Conservation (phyloP, 169 alveolate genomes). For the Neospora caninum region DNA sequence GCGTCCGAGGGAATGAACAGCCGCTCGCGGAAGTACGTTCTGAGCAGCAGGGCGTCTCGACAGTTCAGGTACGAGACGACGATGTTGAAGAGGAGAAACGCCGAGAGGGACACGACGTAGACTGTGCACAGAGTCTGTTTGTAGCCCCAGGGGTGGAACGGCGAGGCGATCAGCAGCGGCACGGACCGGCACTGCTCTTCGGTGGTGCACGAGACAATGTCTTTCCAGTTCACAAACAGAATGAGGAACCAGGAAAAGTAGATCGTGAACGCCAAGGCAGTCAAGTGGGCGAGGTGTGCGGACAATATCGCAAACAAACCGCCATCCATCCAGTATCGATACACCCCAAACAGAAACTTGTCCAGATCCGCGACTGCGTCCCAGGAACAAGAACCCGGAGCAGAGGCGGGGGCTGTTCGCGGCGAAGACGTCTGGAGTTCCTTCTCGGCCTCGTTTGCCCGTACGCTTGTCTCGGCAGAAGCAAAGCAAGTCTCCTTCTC, state of each 20-base stretch:
- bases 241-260: constrained; percentile 42
- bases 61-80: not conserved
- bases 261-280: constrained; percentile 54
- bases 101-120: constrained; percentile 13
- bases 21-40: constrained; percentile 10
- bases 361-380: constrained; percentile 24
- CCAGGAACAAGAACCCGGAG: not conserved
- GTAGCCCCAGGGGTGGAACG: constrained; percentile 38
- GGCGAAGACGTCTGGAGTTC: too few relatives aligned
- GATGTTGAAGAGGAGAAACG: not conserved
- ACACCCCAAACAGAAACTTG: constrained; percentile 29
- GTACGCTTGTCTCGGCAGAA: too few relatives aligned
- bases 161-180: constrained; percentile 23
- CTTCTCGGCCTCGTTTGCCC: too few relatives aligned
- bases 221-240: constrained; percentile 60
- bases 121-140: constrained; percentile 21
- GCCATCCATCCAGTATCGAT: constrained; percentile 52
- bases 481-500: too few relatives aligned
- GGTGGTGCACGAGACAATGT: constrained; percentile 36
- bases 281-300: constrained; percentile 40
- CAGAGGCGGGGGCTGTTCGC: not conserved
- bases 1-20: constrained; percentile 50
- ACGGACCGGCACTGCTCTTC: constrained; percentile 38
- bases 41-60: constrained; percentile 3
- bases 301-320: constrained; percentile 40